Base-by-base conservation (phyloP, 345 rosid species). In the Barbarea vulgaris region DNA sequence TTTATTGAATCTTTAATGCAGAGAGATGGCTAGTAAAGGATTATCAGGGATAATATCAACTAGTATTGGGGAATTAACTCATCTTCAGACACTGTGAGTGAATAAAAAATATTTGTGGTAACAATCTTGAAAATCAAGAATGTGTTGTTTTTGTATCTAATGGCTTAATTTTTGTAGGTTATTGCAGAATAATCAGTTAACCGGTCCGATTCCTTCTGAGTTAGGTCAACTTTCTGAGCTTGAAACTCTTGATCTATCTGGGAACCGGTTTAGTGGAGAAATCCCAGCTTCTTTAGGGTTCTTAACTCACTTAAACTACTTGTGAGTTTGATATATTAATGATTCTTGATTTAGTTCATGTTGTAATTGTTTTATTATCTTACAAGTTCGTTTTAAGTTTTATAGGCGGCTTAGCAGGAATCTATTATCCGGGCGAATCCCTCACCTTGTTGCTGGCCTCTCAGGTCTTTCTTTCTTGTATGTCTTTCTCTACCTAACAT, bases 401-500 rank as follows among this genome's bases (percentile, higher is more conserved):
- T 85, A 48, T 86, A 92, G 99, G 93, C 75, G 90, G 84, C 89
- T 95, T 56, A 89, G 84, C 41, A 77, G 79, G 62, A 92, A 95
- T 85, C 89, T 78, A 58, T 82, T 95, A 83, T 83, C 89, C 3
- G 99, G 97, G 48, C 85, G 76, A 80, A 88, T 95, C 76, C 97
- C 97, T 55, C 62, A 77, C 18, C 81, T 64, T 3, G 87, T 95
- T 14, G 97, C 99, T 70, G 84, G 83, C 84, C 97, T 95, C 67
- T 82, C 95, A 50, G 91, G 89, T 81, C 96, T 95, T 77, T 86
- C 87, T 34, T 95, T 88, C 91, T 81, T 95, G 97, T 92, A 87
- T 69, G 89, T 81, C 44, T 57, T 60, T 61, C 64, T 67, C 70
- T 18, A 17, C 54, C 54, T 68, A 22, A 54, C 55, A 64, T 56